Conservation (phyloP, 2,329 filamentous ascomycete species). For the Camillea tinctor region DNA sequence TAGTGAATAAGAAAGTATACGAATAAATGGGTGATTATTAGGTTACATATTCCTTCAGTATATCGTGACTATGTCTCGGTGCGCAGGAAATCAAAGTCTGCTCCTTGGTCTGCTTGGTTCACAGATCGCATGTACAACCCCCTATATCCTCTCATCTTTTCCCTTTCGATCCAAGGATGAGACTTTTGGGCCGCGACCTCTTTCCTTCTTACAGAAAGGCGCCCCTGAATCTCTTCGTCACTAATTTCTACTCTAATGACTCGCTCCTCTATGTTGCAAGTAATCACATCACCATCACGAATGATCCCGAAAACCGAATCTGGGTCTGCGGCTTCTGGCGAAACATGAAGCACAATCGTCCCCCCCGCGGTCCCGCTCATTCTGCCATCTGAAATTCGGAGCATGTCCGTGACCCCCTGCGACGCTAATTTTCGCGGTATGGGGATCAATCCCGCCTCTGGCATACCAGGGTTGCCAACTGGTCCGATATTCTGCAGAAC, state of each 20-base stretch:
- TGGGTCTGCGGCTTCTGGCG: slow-evolving; percentile 76
- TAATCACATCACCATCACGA: slow-evolving; percentile 72
- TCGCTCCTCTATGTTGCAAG: slow-evolving; percentile 70
- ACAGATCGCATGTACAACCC: slow-evolving; percentile 59
- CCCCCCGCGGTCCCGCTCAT: slow-evolving; percentile 87
- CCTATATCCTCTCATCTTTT: slow-evolving; percentile 52
- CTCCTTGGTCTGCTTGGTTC: slow-evolving; percentile 58
- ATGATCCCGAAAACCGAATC: slow-evolving; percentile 78
- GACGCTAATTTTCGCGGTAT: slow-evolving; percentile 76
- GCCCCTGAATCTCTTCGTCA: slow-evolving; percentile 64
- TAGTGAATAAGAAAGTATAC: no score
- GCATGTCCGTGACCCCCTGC: slow-evolving; percentile 73
- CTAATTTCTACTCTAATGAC: slow-evolving; percentile 59
- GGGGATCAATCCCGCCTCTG: slow-evolving; percentile 67
- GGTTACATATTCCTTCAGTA: not conserved
- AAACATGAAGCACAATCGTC: slow-evolving; percentile 86
- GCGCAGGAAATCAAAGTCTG: slow-evolving; percentile 62
- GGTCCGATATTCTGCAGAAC: slow-evolving; percentile 88
- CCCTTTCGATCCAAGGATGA: slow-evolving; percentile 36
- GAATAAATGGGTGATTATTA: no score
- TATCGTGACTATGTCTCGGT: slow-evolving; percentile 35
- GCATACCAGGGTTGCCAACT: slow-evolving; percentile 90
- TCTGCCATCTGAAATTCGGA: slow-evolving; percentile 81
- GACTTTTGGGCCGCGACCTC: slow-evolving; percentile 26
- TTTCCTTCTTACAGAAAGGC: slow-evolving; percentile 61